These are phyloP conservation scores for Pelomyxa schiedti DNA, from an alignment of 78 protist species.

Conservation along the genomic window DNA sequence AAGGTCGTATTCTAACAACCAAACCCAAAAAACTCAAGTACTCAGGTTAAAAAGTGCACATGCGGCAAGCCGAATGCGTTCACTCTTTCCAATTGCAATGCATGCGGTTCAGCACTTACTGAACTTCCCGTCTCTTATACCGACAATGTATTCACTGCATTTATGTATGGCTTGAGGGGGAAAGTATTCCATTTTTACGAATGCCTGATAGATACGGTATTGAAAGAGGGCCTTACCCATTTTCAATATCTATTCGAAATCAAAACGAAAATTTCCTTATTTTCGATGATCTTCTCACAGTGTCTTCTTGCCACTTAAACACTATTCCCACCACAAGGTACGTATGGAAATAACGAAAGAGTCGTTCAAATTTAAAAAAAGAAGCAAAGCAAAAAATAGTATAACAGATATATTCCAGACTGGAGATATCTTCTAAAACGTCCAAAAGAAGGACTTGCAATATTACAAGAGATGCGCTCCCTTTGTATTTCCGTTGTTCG, in stretches of 20 bases:
- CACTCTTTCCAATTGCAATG: constrained; percentile 15
- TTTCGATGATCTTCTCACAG: constrained; percentile 21
- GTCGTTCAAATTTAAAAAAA: too few relatives aligned
- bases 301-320: constrained; percentile 16
- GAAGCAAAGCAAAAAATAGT: too few relatives aligned
- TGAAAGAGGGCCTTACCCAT: constrained; percentile 2
- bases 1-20: too few relatives aligned
- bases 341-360: background rate
- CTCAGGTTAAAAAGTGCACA: constrained; percentile 18
- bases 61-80: constrained; percentile 25
- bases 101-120: background rate
- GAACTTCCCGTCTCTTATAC: background rate
- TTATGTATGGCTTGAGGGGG: too few relatives aligned
- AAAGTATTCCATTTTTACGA: too few relatives aligned
- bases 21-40: too few relatives aligned
- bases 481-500: background rate
- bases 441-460: background rate
- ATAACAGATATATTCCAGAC: constrained; percentile 6
- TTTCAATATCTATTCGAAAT: constrained; percentile 7
- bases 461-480: background rate
- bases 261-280: background rate
- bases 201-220: too few relatives aligned
- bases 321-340: constrained; percentile 4
- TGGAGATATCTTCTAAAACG: background rate
- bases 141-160: constrained; percentile 5